Evolutionary conservation across 176 grass and related monocot genomes (phyloP).

Genomic region (Raddia distichophylla): DNA sequence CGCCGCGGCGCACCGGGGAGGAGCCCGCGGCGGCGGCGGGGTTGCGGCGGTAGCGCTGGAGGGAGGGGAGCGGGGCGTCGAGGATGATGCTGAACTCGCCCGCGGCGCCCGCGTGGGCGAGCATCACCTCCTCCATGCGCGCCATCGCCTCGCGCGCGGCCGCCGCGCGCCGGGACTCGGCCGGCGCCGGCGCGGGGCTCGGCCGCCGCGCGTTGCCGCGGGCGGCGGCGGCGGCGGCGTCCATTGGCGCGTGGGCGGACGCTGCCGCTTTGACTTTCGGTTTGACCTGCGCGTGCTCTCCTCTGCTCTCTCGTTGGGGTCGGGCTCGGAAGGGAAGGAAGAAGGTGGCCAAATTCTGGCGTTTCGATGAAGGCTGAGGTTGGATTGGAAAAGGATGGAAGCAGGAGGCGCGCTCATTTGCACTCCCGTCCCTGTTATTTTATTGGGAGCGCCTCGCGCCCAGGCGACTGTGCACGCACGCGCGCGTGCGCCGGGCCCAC

Average conservation of each 20-base stretch:
- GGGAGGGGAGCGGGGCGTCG: constrained; percentile 47
- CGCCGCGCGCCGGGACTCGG: constrained; percentile 29
- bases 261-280: constrained; percentile 24
- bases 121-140: constrained; percentile 60
- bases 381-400: background rate
- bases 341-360: too few species aligned
- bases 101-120: constrained; percentile 49
- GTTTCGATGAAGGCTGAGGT: constrained; percentile 20
- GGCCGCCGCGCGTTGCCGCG: constrained; percentile 21
- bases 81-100: constrained; percentile 60
- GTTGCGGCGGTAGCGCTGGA: constrained; percentile 48
- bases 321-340: background rate
- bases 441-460: too few species aligned
- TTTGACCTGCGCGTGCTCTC: constrained; percentile 15
- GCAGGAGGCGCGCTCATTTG: background rate
- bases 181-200: background rate
- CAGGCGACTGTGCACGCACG: too few species aligned
- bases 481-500: too few species aligned
- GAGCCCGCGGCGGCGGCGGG: background rate
- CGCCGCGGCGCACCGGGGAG: background rate
- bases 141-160: constrained; percentile 50
- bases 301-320: background rate
- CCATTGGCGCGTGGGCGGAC: constrained; percentile 28
- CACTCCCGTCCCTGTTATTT: background rate
- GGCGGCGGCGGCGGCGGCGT: constrained; percentile 5